Base-by-base conservation (phyloP, 2,329 filamentous ascomycete genomes). In the Epichloe amarillans region DNA sequence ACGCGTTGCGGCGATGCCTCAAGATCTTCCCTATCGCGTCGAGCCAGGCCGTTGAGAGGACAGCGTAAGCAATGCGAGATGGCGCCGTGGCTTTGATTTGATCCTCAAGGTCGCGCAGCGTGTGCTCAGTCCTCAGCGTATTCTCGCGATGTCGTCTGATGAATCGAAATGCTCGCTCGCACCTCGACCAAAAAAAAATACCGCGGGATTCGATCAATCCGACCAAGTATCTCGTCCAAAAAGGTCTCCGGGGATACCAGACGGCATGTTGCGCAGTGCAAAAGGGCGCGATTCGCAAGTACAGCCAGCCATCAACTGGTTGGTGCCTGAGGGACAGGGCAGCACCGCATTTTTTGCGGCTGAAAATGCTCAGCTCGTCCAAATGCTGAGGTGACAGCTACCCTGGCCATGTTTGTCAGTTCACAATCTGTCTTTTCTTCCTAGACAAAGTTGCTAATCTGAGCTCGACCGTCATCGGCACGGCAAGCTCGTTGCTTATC, bases 291-390 rank as follows among this genome's bases (percentile, higher is more conserved):
- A 19, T 19, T 42, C 17, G 40, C 40, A 7, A 19, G 40, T n/a
- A n/a, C n/a, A n/a, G 19, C 14, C 11, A 26, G 19, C 11, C 12
- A 21, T 23, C 40, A 11, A 17, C 11, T 42, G 40, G 11, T 26
- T 42, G 40, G 11, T 26, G 40, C 19, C 14, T 6, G 19, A 30
- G 40, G 42, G 23, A 30, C 21, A 40, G 48, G 36, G 42, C 35
- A 35, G 36, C 49, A 41, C 49, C 49, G 41, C 49, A 21, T 45
- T 46, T 45, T 46, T 39, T 10, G 49, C 49, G 49, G 49, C 49
- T 50, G 49, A 50, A 36, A 26, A 37, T 46, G 44, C 33, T 46
- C 44, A 11, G 44, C 44, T 19, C 12, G n/a, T 35, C n/a, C 36
- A n/a, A 38, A 38, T 38, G 36, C n/a, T 33, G 44, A 46, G 26